Percentiles rank a stretch among this genome's conserved stretches.
These are phyloP conservation scores for Thelonectria rubi DNA, from an alignment of 2,329 filamentous ascomycete genomes.

Conservation along the genomic window DNA sequence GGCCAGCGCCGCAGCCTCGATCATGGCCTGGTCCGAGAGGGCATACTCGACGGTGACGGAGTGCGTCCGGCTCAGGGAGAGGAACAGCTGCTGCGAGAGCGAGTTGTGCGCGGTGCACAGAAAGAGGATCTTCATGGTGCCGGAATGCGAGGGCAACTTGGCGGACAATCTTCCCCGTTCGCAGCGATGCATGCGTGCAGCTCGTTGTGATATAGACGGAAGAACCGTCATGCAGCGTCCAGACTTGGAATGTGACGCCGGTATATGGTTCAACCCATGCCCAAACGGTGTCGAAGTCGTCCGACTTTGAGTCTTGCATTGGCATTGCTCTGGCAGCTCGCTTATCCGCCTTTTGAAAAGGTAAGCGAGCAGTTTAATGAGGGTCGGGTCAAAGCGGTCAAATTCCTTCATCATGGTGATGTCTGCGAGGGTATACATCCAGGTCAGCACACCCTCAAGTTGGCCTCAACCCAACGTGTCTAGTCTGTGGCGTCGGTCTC, in stretches of 20 bases:
- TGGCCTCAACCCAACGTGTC: too few species aligned
- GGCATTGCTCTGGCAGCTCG: too few species aligned
- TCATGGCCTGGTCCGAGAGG: conserved; percentile 28
- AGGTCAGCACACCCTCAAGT: too few species aligned
- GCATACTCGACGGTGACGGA: conserved; percentile 28
- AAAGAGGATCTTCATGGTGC: conserved; percentile 31
- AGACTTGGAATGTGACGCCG: not conserved
- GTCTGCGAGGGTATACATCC: too few species aligned
- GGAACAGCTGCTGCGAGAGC: conserved; percentile 29
- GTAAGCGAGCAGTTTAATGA: too few species aligned
- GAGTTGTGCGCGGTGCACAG: conserved; percentile 33
- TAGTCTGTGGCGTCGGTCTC: too few species aligned
- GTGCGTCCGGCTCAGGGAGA: conserved; percentile 22
- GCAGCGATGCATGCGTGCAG: not conserved
- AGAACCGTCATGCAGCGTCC: not conserved
- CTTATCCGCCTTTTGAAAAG: too few species aligned
- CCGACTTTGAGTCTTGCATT: too few species aligned
- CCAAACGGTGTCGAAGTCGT: too few species aligned
- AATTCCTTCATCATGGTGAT: too few species aligned
- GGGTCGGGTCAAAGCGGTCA: too few species aligned
- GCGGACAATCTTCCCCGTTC: conserved; percentile 1
- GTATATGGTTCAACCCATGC: too few species aligned
- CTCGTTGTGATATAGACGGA: conserved; percentile 3
- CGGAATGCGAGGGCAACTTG: not conserved
- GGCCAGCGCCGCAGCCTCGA: conserved; percentile 24